Conservation (phyloP, 163 green algal genomes). For the Botryococcus braunii region DNA sequence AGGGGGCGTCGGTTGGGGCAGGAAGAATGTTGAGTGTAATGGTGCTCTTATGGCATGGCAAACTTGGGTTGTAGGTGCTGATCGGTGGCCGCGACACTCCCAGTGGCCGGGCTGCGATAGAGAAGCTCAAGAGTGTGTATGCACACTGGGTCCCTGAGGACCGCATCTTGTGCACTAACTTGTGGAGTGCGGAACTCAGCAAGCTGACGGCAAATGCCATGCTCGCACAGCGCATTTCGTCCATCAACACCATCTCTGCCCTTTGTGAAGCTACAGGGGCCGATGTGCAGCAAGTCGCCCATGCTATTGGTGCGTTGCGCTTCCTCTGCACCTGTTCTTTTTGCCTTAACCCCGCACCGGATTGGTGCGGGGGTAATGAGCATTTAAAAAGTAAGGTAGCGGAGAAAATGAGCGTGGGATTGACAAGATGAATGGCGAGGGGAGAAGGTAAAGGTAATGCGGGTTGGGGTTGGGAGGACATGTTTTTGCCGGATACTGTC, state of each 20-base stretch:
- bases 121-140: slow-evolving; percentile 70
- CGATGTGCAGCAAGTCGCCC: slow-evolving; percentile 59
- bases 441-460: too few relatives aligned
- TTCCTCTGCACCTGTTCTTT: too few relatives aligned
- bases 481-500: too few relatives aligned
- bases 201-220: slow-evolving; percentile 98
- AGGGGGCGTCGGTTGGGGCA: too few relatives aligned
- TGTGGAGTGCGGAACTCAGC: slow-evolving; percentile 94
- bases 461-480: too few relatives aligned
- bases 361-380: too few relatives aligned
- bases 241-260: slow-evolving; percentile 94
- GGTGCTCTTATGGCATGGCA: too few relatives aligned
- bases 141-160: slow-evolving; percentile 87
- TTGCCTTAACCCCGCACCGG: too few relatives aligned
- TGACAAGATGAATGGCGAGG: too few relatives aligned
- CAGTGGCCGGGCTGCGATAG: slow-evolving; percentile 50
- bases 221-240: slow-evolving; percentile 95
- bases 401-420: too few relatives aligned
- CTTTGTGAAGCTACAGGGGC: slow-evolving; percentile 89
- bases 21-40: too few relatives aligned
- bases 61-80: slow-evolving; percentile 67
- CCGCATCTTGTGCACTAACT: slow-evolving; percentile 83
- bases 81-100: slow-evolving; percentile 74
- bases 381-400: too few relatives aligned
- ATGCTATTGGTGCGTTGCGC: not conserved